Evolutionary conservation across 768 basidiomycete species (phyloP), one percentile per base, ranked within the genome.

Genomic region (Coprinopsis marcescibilis): DNA sequence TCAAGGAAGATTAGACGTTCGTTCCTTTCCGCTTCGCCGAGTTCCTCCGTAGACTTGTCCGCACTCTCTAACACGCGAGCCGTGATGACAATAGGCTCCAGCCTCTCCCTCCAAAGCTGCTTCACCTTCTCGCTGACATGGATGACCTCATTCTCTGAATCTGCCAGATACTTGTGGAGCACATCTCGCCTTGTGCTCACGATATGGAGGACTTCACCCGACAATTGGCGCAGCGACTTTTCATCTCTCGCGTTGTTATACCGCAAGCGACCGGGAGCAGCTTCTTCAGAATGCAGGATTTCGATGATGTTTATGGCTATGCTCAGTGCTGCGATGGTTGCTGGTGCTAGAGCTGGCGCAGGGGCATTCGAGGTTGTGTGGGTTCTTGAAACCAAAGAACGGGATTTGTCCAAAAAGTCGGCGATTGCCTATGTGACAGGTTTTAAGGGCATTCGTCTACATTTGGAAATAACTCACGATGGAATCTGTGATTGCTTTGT

Each of bases 381-480:
- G 3, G 85, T 83, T 35, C 70, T 76, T 7, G 86, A 87, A 46
- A 72, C 64, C 12, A 76, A 63, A 1, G 81, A 87, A 37, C 91
- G 80, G 12, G 89, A 89, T 60, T 83, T 83, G 67, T 92, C 90
- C 36, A 94, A 70, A 60, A 92, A 89, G 47, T 85, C 80, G 42
- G 86, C 72, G 52, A 91, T 84, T 23, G 75, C 67, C 89, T 92
- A 49, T 15, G 47, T 13, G 12, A 17, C 35, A 17, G 17, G 35
- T 36, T 17, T 13, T 11, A 13, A 8, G 8, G n/a, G 8, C 8
- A 32, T 32, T n/a, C 29, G 8, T 32, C 33, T 30, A 34, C 19
- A 0, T 19, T 39, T 44, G 10, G 21, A 25, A 23, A 8, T 20
- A 27, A 39, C 58, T 24, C 20, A 85, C 90, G 69, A 83, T 83